Percentiles rank a stretch among this genome's conserved stretches.
Conservation (phyloP, 495 filamentous ascomycete species). For the Xylaria flabelliformis region DNA sequence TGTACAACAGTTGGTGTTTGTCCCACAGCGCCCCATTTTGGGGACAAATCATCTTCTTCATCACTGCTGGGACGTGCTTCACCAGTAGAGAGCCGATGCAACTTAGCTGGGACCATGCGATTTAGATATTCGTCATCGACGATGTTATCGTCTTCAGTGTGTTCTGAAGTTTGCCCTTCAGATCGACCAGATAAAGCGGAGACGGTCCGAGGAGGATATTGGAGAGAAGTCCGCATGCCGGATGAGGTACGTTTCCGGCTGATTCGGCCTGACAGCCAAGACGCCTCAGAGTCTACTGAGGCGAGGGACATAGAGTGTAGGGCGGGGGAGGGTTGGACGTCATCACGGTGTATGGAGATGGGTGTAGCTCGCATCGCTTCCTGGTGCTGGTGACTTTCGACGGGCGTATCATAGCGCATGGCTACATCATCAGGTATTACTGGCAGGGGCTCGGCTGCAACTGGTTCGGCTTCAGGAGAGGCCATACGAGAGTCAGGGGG, state of each 20-base stretch:
- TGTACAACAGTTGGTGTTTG: constrained; percentile 50
- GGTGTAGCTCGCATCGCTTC: constrained; percentile 50
- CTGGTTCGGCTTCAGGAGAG: constrained; percentile 66
- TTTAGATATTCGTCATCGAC: constrained; percentile 70
- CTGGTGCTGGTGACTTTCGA: constrained; percentile 50
- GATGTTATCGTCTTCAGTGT: constrained; percentile 64
- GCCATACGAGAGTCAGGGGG: constrained; percentile 82
- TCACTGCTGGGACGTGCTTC: constrained; percentile 57
- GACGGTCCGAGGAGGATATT: constrained; percentile 39
- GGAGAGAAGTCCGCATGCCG: constrained; percentile 42
- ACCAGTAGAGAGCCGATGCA: constrained; percentile 50
- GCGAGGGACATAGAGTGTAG: constrained; percentile 69
- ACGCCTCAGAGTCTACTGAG: constrained; percentile 88
- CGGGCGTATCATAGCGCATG: constrained; percentile 55
- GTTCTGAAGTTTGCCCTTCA: constrained; percentile 47
- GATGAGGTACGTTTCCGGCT: constrained; percentile 52
- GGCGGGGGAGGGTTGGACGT: constrained; percentile 51
- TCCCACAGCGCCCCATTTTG: constrained; percentile 53
- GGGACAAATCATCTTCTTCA: constrained; percentile 34
- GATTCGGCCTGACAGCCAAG: constrained; percentile 80
- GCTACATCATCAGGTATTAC: constrained; percentile 38
- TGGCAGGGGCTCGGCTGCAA: constrained; percentile 42
- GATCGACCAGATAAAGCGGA: constrained; percentile 49
- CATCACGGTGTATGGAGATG: constrained; percentile 51
- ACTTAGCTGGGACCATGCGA: constrained; percentile 57